A percentile compares a stretch with the other conserved stretches of the same genome.
phyloP scores from a whole-genome alignment of 129 eudicot genomes.

The Chrysanthemum lavandulifolium region DNA sequence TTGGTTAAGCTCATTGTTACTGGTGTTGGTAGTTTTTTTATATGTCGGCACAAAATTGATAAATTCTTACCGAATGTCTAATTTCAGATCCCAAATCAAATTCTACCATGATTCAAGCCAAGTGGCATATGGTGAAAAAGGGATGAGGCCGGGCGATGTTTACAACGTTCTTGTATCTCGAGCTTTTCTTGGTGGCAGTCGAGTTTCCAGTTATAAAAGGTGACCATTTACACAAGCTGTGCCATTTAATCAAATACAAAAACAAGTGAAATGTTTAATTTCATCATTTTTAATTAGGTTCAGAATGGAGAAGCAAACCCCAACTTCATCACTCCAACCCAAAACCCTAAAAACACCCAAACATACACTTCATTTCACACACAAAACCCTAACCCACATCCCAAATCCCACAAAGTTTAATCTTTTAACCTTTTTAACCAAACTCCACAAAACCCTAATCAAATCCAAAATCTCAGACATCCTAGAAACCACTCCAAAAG shows the following conservation, averaged over 20 bases:
- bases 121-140: slow-evolving; percentile 16
- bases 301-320: too few species aligned
- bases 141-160: slow-evolving; percentile 29
- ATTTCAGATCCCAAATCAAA: too few species aligned
- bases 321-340: slow-evolving; percentile 38
- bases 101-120: slow-evolving; percentile 47
- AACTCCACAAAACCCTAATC: too few species aligned
- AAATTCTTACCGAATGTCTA: slow-evolving; percentile 36
- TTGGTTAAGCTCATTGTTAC: slow-evolving; percentile 32
- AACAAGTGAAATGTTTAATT: too few species aligned
- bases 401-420: too few species aligned
- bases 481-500: too few species aligned
- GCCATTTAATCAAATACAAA: too few species aligned
- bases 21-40: slow-evolving; percentile 37
- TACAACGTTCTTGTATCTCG: slow-evolving; percentile 50
- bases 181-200: slow-evolving; percentile 55
- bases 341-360: slow-evolving; percentile 10
- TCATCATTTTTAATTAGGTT: too few species aligned
- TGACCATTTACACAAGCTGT: slow-evolving; percentile 11
- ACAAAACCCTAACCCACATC: too few species aligned
- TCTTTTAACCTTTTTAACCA: too few species aligned
- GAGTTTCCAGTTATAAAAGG: slow-evolving; percentile 57
- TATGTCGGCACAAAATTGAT: slow-evolving; percentile 48
- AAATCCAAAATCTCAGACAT: too few species aligned
- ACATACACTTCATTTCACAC: too few species aligned